Evolutionary conservation across 176 grass and related monocot genomes (phyloP).

Genomic region (Triticum aestivum): DNA sequence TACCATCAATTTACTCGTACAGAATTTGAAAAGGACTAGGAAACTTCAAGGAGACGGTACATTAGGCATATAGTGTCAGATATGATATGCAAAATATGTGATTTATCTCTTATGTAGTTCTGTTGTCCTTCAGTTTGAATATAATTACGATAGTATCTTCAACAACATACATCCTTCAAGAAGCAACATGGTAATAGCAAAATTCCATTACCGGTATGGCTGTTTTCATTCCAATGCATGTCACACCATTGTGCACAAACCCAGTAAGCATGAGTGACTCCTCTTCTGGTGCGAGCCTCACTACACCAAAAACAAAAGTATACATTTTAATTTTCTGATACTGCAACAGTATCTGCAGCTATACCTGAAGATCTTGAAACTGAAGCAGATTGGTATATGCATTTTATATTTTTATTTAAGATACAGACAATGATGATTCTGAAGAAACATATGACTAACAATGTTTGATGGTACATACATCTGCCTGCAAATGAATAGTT

Average conservation of each 20-base stretch:
- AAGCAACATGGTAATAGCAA: not conserved
- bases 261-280: slow-evolving; percentile 89
- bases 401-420: not conserved
- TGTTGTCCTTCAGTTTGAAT: not conserved
- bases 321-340: slow-evolving; percentile 6
- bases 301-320: slow-evolving; percentile 55
- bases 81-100: not conserved
- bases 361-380: not conserved
- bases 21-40: not conserved
- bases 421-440: not conserved
- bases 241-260: slow-evolving; percentile 88
- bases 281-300: slow-evolving; percentile 93
- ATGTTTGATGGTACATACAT: not conserved
- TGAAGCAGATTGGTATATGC: not conserved
- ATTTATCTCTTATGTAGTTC: not conserved
- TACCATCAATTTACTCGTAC: not conserved
- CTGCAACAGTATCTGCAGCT: not conserved
- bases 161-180: not conserved
- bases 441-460: not conserved
- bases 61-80: not conserved
- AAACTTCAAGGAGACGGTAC: not conserved
- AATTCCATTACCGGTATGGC: slow-evolving; percentile 67
- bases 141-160: slow-evolving; percentile 8
- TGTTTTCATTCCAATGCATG: slow-evolving; percentile 89
- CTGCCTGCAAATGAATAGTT: not conserved